Base-by-base conservation (phyloP, 2,329 filamentous ascomycete species). In the Botrytis hyacinthi region DNA sequence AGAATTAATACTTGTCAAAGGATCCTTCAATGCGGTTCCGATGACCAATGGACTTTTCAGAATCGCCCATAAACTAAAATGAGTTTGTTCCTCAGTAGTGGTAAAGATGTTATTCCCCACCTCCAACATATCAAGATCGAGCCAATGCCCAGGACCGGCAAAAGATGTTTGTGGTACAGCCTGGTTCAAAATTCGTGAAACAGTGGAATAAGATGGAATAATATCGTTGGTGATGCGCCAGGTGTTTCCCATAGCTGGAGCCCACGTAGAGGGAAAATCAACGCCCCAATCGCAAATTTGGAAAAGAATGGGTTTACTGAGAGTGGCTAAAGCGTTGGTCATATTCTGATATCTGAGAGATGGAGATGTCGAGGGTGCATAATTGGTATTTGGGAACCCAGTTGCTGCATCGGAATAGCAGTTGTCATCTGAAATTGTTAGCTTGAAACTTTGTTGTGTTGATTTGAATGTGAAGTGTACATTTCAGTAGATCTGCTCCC, bases 191-290 rank as follows among this genome's bases (percentile, higher is more conserved):
- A 82, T 84, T 4, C 83, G 78, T 62, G 80, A 80, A 29, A 84
- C 81, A 1, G 80, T 80, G n/a, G 80, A 75, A 80, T 80, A 85
- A 20, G 77, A 76, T 6, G 81, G 82, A 57, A 81, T 82, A 62
- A 84, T 84, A 73, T 84, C 83, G 74, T 84, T 83, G 1, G 81
- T 80, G 32, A 84, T 83, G 18, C 83, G 76, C 83, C 83, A 84
- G 0, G 79, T 80, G 68, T 84, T 81, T 3, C 82, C 82, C 4
- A 83, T 73, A 3, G 72, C 73, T 0, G 82, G 81, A 0, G 82
- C 83, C 83, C 83, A 84, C 0, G 78, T 77, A 1, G 82, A 82
- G 2, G 82, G 82, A 68, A 83, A 83, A 65, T 83, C 82, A 29
- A 84, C 76, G 3, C 83, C 83, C 83, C 83, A 84, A 73, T 84